These are phyloP conservation scores for Agrocybe praecox DNA, from an alignment of 768 basidiomycete species.

Conservation along the genomic window DNA sequence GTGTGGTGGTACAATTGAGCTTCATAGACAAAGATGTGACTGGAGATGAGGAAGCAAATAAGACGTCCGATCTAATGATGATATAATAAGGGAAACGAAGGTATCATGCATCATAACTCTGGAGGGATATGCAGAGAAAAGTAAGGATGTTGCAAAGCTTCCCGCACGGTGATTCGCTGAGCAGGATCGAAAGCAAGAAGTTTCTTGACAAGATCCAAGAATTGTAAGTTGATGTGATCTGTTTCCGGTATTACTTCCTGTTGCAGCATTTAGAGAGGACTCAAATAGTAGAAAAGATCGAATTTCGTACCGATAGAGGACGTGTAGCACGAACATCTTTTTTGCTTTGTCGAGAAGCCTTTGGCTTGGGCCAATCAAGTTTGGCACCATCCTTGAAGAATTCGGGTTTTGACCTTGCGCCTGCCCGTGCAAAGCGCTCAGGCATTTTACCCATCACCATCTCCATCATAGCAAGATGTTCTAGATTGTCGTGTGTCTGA, in stretches of 20 bases:
- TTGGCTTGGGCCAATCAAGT: constrained; percentile 91
- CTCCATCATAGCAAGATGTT: constrained; percentile 99
- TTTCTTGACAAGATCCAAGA: constrained; percentile 85
- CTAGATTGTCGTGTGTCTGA: constrained; percentile 98
- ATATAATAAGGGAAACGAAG: background rate
- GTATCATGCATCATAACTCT: constrained; percentile 53
- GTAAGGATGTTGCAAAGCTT: constrained; percentile 88
- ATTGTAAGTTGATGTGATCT: constrained; percentile 75
- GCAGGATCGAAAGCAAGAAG: constrained; percentile 90
- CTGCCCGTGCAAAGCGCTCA: constrained; percentile 75
- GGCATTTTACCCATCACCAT: constrained; percentile 99
- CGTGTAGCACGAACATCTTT: constrained; percentile 92
- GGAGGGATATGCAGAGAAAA: constrained; percentile 69
- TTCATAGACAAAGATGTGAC: constrained; percentile 25
- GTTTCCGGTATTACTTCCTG: constrained; percentile 86
- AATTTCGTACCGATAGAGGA: constrained; percentile 62
- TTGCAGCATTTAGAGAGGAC: constrained; percentile 10
- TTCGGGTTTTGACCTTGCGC: constrained; percentile 83
- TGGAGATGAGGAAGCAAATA: constrained; percentile 24
- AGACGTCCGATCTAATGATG: constrained; percentile 19
- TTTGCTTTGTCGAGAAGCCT: constrained; percentile 86
- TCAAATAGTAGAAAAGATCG: constrained; percentile 2
- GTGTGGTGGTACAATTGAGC: constrained; percentile 30
- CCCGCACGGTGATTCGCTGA: constrained; percentile 84
- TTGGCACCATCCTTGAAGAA: constrained; percentile 88